Evolutionary conservation across 2,329 filamentous ascomycete species (phyloP).

Genomic region (Anisogramma anomala): DNA sequence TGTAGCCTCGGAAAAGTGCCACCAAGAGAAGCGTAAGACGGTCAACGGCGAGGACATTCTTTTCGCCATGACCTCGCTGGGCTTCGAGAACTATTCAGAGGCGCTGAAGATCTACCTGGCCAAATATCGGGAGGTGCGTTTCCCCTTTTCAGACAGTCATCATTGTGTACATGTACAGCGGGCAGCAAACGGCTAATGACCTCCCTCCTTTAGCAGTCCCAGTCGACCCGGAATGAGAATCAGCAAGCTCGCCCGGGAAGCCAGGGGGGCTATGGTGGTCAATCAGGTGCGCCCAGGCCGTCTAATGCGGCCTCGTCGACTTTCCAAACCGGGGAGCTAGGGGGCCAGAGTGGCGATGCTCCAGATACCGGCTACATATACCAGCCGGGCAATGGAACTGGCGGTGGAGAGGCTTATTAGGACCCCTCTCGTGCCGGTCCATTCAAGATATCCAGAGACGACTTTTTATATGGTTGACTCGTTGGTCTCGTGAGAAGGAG

Average conservation of each 20-base stretch:
- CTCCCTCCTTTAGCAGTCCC: conserved; percentile 47
- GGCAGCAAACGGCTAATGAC: conserved; percentile 17
- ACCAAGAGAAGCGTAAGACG: conserved; percentile 98
- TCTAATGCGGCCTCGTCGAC: conserved; percentile 30
- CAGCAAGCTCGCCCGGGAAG: conserved; percentile 39
- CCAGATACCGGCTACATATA: conserved; percentile 40
- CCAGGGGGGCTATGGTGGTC: conserved; percentile 37
- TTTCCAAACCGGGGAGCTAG: conserved; percentile 34
- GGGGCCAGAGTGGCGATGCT: conserved; percentile 32
- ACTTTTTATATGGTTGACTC: no score
- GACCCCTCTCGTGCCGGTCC: neutral
- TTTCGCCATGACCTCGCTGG: conserved; percentile 97
- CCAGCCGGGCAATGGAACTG: conserved; percentile 45
- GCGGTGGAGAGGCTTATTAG: conserved; percentile 41
- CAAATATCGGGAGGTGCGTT: conserved; percentile 66
- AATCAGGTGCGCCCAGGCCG: conserved; percentile 27
- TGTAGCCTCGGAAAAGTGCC: conserved; percentile 93
- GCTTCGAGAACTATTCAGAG: conserved; percentile 98
- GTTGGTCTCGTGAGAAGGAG: no score
- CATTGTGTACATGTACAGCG: neutral
- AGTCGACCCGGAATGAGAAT: conserved; percentile 59
- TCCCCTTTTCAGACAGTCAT: conserved; percentile 4
- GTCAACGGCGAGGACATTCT: conserved; percentile 98
- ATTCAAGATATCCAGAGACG: no score
- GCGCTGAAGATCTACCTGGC: conserved; percentile 96